A percentile compares a stretch with the other conserved stretches of the same genome.
These are phyloP conservation scores for Claviceps humidiphila DNA, from an alignment of 2,329 filamentous ascomycete genomes.

Conservation along the genomic window DNA sequence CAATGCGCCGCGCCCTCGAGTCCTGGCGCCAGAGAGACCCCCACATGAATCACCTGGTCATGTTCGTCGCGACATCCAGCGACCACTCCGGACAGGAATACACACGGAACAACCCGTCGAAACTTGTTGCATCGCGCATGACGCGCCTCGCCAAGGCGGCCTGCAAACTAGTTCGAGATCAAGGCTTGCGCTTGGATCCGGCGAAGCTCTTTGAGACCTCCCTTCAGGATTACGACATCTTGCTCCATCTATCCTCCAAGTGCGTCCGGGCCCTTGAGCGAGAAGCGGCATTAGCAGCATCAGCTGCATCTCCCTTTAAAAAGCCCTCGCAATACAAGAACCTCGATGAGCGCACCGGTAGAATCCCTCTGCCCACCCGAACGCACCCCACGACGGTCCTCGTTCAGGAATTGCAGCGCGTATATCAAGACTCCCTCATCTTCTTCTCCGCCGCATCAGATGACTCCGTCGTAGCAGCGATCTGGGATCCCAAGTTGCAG, in stretches of 20 bases:
- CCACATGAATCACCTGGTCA: slow-evolving; percentile 66
- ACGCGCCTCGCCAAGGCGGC: slow-evolving; percentile 70
- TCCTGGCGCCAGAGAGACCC: slow-evolving; percentile 84
- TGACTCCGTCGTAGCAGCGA: slow-evolving; percentile 38
- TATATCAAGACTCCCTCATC: slow-evolving; percentile 58
- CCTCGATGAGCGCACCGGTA: slow-evolving; percentile 46
- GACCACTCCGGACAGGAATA: slow-evolving; percentile 70
- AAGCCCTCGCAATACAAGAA: slow-evolving; percentile 64
- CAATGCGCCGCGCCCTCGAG: slow-evolving; percentile 59
- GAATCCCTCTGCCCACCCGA: slow-evolving; percentile 33
- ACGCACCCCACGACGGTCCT: slow-evolving; percentile 51
- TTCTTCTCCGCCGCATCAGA: slow-evolving; percentile 63
- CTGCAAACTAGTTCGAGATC: slow-evolving; percentile 42
- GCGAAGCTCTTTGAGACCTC: slow-evolving; percentile 55
- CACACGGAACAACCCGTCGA: slow-evolving; percentile 58
- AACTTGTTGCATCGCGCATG: slow-evolving; percentile 74
- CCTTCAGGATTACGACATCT: slow-evolving; percentile 68
- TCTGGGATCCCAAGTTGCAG: slow-evolving; percentile 44
- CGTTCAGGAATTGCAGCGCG: slow-evolving; percentile 49
- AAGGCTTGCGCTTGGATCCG: slow-evolving; percentile 38
- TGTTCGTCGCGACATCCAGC: slow-evolving; percentile 70
- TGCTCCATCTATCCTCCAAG: slow-evolving; percentile 56
- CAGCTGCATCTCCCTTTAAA: slow-evolving; percentile 20
- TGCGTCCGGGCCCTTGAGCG: slow-evolving; percentile 29
- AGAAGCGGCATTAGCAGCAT: slow-evolving; percentile 21